Evolutionary conservation across 2,329 filamentous ascomycete genomes (phyloP), one percentile per base, ranked within the genome.

Genomic region (Fusarium lateritium): DNA sequence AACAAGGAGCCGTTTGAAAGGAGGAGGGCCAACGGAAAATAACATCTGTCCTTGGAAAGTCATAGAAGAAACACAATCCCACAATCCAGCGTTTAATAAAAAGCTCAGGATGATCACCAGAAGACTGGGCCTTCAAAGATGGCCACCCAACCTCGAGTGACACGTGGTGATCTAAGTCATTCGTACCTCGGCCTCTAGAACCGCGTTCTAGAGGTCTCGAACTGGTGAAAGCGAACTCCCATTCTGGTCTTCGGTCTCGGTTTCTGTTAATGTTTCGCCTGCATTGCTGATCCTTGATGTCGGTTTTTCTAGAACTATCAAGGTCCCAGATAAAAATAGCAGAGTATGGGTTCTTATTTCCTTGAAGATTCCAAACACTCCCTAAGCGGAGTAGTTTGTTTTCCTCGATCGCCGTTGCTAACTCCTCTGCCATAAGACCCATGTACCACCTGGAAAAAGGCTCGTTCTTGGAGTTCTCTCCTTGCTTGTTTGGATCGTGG

Each of bases 31-130:
- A 52, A 2, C 14, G 49, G 10, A 52, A 52, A 33, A 52, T 6
- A 1, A 52, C 26, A 24, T 42, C 33, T 33, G 8, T 52, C 8
- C 19, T 40, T 42, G n/a, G 38, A n/a, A 42, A 42, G 9, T 42
- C 38, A 11, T 31, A 42, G 10, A 42, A 52, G 36, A 52, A 52
- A n/a, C 49, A 52, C 3, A 52, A 24, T 33, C 49, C 49, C 3
- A n/a, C 9, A 52, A 52, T 13, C 49, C 38, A 52, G 8, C 49
- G 15, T 5, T 42, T 42, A 14, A 33, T 21, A 24, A 42, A 40
- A 33, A 42, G 26, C 33, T 33, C n/a, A 15, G 26, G 49, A 24
- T n/a, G n/a, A 11, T 38, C 14, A 31, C 14, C 1, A 1, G 10
- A 9, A 33, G 19, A 42, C 10, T 33, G 11, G 5, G 15, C n/a